Evolutionary conservation across 2,329 filamentous ascomycete genomes (phyloP), one percentile per base, ranked within the genome.

Genomic region (Neonectria punicea): DNA sequence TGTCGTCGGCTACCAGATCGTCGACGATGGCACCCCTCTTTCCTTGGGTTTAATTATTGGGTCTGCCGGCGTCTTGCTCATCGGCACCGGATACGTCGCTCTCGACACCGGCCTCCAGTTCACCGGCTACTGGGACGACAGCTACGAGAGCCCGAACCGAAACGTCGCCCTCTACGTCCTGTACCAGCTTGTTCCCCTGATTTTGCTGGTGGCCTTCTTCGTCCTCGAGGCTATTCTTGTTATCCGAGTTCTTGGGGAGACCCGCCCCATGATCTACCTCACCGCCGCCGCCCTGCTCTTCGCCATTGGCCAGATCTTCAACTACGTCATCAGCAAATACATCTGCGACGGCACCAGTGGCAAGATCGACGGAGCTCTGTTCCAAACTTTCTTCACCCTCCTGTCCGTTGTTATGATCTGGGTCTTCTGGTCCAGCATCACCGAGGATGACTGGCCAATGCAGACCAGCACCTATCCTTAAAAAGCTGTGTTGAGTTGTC

Each of bases 371-470:
- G 96, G 96, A 54, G 89, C 95, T 6, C 81, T 99, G 1, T 99
- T 99, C 79, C 89, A 98, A 79, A 97, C 94, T 0, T 83, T 98
- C 7, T 98, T 99, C 82, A 98, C 94, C 0, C 84, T 98, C 1
- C 82, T 95, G 13, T 86, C 94, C 0, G 93, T 99, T 5, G 85
- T 93, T 18, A 89, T 89, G 81, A 82, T 98, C 69, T 99, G 96
- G 94, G 80, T 93, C 62, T 99, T 99, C 85, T 99, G 96, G 96
- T 97, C 94, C 51, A 98, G 94, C 82, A 99, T 99, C 74, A 99
- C 96, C 16, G 96, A 99, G 81, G 96, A 99, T 75, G 95, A 98
- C 83, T 99, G 96, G 96, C 93, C 94, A 18, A 86, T 87, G 80
- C 82, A 84, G 10, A 78, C 78, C 60, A 77, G 71, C 50, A 71